Base-by-base conservation (phyloP, 2,329 filamentous ascomycete genomes). In the Penicillium oxalicum region DNA sequence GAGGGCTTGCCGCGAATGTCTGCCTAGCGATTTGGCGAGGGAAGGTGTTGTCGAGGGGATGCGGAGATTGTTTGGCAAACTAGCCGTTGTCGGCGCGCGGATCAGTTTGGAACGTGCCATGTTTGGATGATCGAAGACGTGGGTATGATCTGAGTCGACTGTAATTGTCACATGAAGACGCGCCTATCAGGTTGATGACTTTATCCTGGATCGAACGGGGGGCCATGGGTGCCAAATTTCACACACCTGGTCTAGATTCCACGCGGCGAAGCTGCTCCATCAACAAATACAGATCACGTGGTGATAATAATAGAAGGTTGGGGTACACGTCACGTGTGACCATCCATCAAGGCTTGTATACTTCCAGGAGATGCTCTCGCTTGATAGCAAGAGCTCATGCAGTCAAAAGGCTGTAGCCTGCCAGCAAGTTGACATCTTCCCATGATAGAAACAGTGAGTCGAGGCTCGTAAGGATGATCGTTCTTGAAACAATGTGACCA, bases 1-100 rank as follows among this genome's bases (percentile, higher is more conserved):
- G 24, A 95, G 78, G 0, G 86, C 82, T 40, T 83, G 73, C 44
- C 88, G 83, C 1, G 87, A 86, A 13, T 94, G 77, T 47, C 83
- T 84, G 51, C 75, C 78, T 42, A 95, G 76, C 36, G 79, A 76
- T 66, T 86, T 88, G 55, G 78, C 66, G 42, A 89, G 78, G 28
- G 82, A 75, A 40, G 79, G 73, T 62, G 84, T 86, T 50, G 79
- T 74, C 7, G 85, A 74, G 49, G 83, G 78, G 61, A 91, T 77
- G 58, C 83, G 83, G 55, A 89, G 76, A 27, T 80, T 78, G 44
- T 87, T 84, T n/a, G 84, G 78, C 43, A 93, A 78, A 56, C 84
- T 82, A 48, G 82, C 82, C 44, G 81, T 82, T 40, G 86, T 87
- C 13, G 88, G 87, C 34, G 88, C 74, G 47, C 69, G 69, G 25